A percentile compares a stretch with the other conserved stretches of the same genome.
Conservation (phyloP, 176 grass and related monocot species). For the Oryza coarctata region DNA sequence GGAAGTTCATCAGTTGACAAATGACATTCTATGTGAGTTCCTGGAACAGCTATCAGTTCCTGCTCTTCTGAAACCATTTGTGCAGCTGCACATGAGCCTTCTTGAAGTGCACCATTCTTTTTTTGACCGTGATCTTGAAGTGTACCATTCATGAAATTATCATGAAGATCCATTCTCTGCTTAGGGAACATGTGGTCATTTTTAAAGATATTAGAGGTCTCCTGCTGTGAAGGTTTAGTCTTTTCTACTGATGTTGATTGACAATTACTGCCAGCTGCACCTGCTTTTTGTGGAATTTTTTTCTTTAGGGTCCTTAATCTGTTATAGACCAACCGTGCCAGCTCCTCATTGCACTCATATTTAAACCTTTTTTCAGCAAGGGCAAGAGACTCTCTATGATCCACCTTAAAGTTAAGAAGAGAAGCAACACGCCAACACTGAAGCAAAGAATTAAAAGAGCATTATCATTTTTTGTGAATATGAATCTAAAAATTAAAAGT, state of each 20-base stretch:
- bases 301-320: conserved; percentile 44
- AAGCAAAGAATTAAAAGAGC: conserved; percentile 28
- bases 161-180: conserved; percentile 24
- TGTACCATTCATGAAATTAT: conserved; percentile 31
- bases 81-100: conserved; percentile 27
- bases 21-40: conserved; percentile 28
- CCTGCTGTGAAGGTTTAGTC: conserved; percentile 6
- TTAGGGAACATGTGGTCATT: conserved; percentile 4
- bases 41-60: conserved; percentile 34
- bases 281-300: conserved; percentile 37
- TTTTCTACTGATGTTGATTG: conserved; percentile 1
- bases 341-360: conserved; percentile 50
- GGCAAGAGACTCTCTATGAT: conserved; percentile 51
- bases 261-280: conserved; percentile 22
- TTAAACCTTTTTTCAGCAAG: conserved; percentile 64
- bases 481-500: conserved; percentile 16
- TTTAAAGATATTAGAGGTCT: conserved; percentile 28
- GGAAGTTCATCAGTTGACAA: conserved; percentile 23
- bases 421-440: conserved; percentile 88
- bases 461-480: conserved; percentile 22
- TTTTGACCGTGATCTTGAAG: conserved; percentile 1
- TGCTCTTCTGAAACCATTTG: conserved; percentile 35
- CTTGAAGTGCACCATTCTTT: conserved; percentile 26
- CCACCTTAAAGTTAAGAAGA: conserved; percentile 60
- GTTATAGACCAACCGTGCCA: conserved; percentile 41